A percentile compares a stretch with the other conserved stretches of the same genome.
phyloP scores from a whole-genome alignment of 768 basidiomycete species.

The Tremella mesenterica region DNA sequence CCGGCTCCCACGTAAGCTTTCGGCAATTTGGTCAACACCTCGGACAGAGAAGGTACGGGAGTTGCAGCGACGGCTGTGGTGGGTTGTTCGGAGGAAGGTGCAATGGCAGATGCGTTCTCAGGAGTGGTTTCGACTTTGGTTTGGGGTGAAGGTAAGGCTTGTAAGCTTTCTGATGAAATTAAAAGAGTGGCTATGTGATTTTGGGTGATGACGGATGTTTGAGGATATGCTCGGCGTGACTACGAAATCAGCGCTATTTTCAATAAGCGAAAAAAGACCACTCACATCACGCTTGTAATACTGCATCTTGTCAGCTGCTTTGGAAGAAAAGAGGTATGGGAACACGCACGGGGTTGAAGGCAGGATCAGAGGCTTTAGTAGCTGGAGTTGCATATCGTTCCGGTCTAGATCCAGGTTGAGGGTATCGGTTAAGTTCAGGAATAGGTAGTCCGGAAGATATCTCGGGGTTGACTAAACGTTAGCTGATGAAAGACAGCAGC shows the following conservation, averaged over 20 bases:
- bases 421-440: conserved; percentile 62
- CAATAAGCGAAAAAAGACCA: too few species aligned
- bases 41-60: conserved; percentile 48
- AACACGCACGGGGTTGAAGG: conserved; percentile 31
- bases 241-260: too few species aligned
- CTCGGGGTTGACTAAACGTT: conserved; percentile 62
- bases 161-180: conserved; percentile 59
- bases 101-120: conserved; percentile 20
- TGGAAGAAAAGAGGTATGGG: neutral
- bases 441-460: conserved; percentile 85
- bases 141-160: conserved; percentile 42
- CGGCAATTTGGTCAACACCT: conserved; percentile 42
- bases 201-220: conserved; percentile 80
- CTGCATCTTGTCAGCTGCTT: conserved; percentile 12
- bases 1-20: conserved; percentile 62
- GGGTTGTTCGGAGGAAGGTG: conserved; percentile 9
- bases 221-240: conserved; percentile 65
- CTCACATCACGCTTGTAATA: conserved; percentile 92
- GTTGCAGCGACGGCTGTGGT: conserved; percentile 20
- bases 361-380: conserved; percentile 59
- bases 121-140: conserved; percentile 48
- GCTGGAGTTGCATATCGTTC: conserved; percentile 81
- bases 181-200: conserved; percentile 68
- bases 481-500: conserved; percentile 3
- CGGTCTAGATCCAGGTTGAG: conserved; percentile 77